Conservation (phyloP, 2,329 filamentous ascomycete species). For the Fonsecaea pugnacius region DNA sequence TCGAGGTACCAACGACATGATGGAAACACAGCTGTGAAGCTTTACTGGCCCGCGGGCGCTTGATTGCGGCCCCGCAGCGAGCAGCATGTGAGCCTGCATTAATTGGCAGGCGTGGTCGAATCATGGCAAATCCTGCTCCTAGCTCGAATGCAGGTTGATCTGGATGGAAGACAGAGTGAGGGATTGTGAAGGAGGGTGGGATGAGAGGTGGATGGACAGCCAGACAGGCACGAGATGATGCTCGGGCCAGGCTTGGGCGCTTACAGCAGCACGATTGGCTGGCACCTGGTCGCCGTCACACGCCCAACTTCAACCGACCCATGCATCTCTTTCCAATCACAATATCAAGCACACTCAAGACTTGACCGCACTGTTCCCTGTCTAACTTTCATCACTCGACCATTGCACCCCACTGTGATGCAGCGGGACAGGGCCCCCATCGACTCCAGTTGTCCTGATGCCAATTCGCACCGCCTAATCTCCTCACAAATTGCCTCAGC, state of each 20-base stretch:
- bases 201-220: conserved; percentile 26
- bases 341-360: conserved; percentile 21
- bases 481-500: conserved; percentile 14
- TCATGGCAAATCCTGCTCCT: conserved; percentile 24
- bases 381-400: conserved; percentile 21
- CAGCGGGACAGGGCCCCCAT: conserved; percentile 6
- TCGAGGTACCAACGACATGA: conserved; percentile 35
- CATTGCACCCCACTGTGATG: conserved; percentile 1
- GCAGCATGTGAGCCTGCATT: conserved; percentile 24
- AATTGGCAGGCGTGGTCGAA: conserved; percentile 24
- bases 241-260: conserved; percentile 26
- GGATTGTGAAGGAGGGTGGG: conserved; percentile 25
- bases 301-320: conserved; percentile 11
- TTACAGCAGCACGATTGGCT: conserved; percentile 30
- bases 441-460: neutral
- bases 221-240: conserved; percentile 28
- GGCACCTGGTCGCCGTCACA: conserved; percentile 25
- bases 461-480: conserved; percentile 2
- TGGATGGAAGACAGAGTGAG: conserved; percentile 9
- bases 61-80: conserved; percentile 35
- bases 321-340: conserved; percentile 23
- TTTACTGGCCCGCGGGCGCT: conserved; percentile 31
- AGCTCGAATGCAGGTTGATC: conserved; percentile 27
- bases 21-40: conserved; percentile 30
- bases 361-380: conserved; percentile 12